Base-by-base conservation (phyloP, 2,329 filamentous ascomycete genomes). In the Pseudomassariella vexata region DNA sequence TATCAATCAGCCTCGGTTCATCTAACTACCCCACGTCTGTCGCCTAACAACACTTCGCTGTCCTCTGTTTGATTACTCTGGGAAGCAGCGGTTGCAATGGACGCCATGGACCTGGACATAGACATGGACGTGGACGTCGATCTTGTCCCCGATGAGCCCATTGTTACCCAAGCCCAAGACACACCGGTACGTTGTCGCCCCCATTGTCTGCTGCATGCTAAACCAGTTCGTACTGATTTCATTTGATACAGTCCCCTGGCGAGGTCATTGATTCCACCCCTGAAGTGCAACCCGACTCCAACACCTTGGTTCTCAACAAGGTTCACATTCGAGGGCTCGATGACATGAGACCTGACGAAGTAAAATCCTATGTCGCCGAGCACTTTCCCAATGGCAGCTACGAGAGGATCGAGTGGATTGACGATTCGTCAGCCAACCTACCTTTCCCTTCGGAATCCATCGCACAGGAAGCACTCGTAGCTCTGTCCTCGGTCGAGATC, bases 381-480 rank as follows among this genome's bases (percentile, higher is more conserved):
- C 75, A 92, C 55, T 87, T 74, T 49, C 62, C 68, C 21, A 55
- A 59, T 10, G 66, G 70, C 34, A 51, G 63, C 32, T 66, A 79
- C 35, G 65, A 73, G 35, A 71, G 75, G 39, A 68, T 95, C 41
- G 88, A 96, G 62, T 98, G 92, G 92, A 87, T 98, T 44, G 86
- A 96, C 55, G 92, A 98, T 57, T 80, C 77, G 6, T 90, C 87
- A 0, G 86, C 87, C 40, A 96, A 96, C 53, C 67, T 95, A 32
- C 60, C 94, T 32, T 96, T 92, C 62, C 65, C 62, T 23, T 69
- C 69, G 6, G 65, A 76, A 10, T 52, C 57, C 16, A 52, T 56
- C 6, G 76, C 76, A 2, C 60, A 65, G 12, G 66, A 74, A 28
- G 78, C 76, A 12, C 58, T 82, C 14, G 48, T 61, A 17, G 65